Evolutionary conservation across 495 filamentous ascomycete species (phyloP), one percentile per base, ranked within the genome.

Genomic region (Neurospora hispaniola): DNA sequence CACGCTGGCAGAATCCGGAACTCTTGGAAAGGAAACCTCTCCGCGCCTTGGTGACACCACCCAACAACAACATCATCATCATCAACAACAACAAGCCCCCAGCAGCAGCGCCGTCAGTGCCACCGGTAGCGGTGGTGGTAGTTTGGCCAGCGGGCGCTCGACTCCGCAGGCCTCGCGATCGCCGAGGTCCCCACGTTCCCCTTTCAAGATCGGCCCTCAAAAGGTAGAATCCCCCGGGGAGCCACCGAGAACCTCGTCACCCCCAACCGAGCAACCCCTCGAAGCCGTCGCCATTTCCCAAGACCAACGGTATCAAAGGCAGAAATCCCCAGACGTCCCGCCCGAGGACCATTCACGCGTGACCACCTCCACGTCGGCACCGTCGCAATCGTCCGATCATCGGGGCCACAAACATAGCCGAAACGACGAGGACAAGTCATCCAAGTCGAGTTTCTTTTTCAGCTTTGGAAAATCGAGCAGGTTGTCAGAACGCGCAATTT

Each of bases 161-260:
- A 82, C 78, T 71, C 76, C 80, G 44, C 72, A 79, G 76, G 78
- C 83, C 73, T 74, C 83, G 54, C 83, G 76, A 71, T 87, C 85
- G 70, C 85, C 85, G 54, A 84, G 81, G 75, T 86, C 86, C 27
- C 86, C 86, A 71, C 85, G 81, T 75, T 87, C 86, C 23, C 86
- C 86, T 9, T 84, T 87, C 75, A 79, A 81, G 42, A 82, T 83
- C 78, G 82, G 75, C 76, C 79, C 78, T 72, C 76, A 78, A 74
- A 82, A 78, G 71, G 31, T 78, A 46, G 79, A 78, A 69, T 73
- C 71, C 73, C 73, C 73, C 73, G 80, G 79, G 75, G 78, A 80
- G 70, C 74, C 74, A 73, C 71, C 76, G 69, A 70, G 73, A 74
- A 35, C 74, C 46, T 70, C 71, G 66, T 44, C 71, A 43, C 18